Evolutionary conservation across 108 stramenopile species (phyloP), one percentile per base, ranked within the genome.

Genomic region (Pinguiococcus pyrenoidosus): DNA sequence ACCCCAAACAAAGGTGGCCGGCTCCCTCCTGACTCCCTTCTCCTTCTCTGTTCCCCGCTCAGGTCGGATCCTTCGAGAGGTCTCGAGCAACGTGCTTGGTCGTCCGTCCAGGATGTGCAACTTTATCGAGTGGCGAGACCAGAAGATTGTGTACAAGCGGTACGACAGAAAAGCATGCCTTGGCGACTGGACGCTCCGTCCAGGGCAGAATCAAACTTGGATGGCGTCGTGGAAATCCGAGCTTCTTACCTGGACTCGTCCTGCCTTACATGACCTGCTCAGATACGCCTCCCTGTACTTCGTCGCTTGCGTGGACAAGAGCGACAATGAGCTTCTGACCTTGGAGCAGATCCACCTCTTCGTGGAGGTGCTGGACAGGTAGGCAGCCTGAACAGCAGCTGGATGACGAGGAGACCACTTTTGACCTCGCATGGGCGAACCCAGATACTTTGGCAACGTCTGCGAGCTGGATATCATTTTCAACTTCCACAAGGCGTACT

Each of bases 391-490:
- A n/a, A 13, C 34, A 35, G 13, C 34, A 35, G n/a, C 13, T 35
- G 13, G 34, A 35, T 35, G 13, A 35, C 13, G 13, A 13, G 13
- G 34, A 13, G 13, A 13, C 13, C 13, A 13, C 13, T 35, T 13
- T 35, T 35, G 13, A 13, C 13, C 34, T 35, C 34, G 34, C 34
- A 35, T 44, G 12, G 12, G n/a, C 12, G 43, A 44, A 44, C 13
- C 20, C 13, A 25, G 24, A 25, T 44, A 13, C 23, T n/a, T 24
- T 26, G 20, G 24, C 24, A 44, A n/a, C n/a, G n/a, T n/a, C n/a
- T 96, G 98, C 66, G 98, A 99, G 73, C 75, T 99, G 57, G 98
- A 99, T 61, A 95, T 99, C 66, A 94, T 99, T 32, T 99, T 96
- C 69, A 86, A 96, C 66, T 99, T 99, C 64, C 92, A 99, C 68